These are phyloP conservation scores for Lathyrus oleraceus DNA, from an alignment of 306 rosid genomes.

Conservation along the genomic window DNA sequence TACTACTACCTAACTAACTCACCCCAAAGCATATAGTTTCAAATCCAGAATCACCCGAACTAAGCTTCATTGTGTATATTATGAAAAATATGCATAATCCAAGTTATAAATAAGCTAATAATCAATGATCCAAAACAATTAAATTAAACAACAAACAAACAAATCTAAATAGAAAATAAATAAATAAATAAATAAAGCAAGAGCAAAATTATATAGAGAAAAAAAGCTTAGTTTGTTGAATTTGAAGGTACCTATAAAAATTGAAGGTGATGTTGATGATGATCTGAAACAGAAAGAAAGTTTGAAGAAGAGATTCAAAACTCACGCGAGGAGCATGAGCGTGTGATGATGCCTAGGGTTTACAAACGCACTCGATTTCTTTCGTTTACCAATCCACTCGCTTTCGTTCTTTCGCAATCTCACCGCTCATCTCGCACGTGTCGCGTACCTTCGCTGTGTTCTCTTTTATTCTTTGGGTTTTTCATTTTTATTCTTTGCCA, in stretches of 20 bases:
- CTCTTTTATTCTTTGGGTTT: not conserved
- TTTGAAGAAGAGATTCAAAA: not conserved
- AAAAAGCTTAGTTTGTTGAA: not conserved
- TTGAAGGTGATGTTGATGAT: conserved; percentile 1
- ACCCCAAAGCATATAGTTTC: conserved; percentile 11
- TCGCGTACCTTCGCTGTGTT: conserved; percentile 31
- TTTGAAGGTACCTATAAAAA: conserved; percentile 21
- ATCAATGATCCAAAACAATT: conserved; percentile 1
- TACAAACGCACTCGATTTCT: conserved; percentile 27
- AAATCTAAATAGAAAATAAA: no score
- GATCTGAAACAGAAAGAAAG: conserved; percentile 6
- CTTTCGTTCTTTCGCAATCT: conserved; percentile 19
- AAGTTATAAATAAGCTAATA: not conserved
- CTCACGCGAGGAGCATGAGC: conserved; percentile 52
- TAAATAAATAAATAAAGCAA: not conserved
- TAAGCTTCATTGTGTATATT: not conserved
- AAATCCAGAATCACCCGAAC: conserved; percentile 8
- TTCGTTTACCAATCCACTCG: conserved; percentile 35
- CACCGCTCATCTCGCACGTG: conserved; percentile 45
- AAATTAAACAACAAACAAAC: not conserved
- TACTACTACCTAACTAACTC: not conserved
- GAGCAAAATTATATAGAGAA: not conserved
- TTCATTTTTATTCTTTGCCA: not conserved
- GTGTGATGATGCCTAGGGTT: conserved; percentile 46
- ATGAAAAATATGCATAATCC: not conserved